These are phyloP conservation scores for Cyphellophora attinorum DNA, from an alignment of 2,329 filamentous ascomycete species.

Conservation along the genomic window DNA sequence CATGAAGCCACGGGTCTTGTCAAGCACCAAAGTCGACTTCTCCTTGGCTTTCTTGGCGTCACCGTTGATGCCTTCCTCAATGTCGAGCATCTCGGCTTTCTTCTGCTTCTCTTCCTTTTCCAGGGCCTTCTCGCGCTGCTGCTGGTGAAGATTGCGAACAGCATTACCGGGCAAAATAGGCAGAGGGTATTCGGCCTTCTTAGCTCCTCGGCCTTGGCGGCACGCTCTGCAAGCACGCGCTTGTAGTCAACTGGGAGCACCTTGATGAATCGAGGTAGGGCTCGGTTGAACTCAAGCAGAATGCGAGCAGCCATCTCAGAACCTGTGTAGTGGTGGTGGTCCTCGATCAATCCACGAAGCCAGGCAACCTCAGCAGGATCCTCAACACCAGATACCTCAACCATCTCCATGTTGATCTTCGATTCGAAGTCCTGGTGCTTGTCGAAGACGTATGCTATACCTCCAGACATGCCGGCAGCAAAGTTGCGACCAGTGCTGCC, in stretches of 20 bases:
- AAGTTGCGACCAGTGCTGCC: constrained; percentile 93
- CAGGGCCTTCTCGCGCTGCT: constrained; percentile 44
- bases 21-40: constrained; percentile 81
- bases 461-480: constrained; percentile 95
- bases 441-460: constrained; percentile 91
- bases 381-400: constrained; percentile 74
- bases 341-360: constrained; percentile 82
- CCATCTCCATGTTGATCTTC: constrained; percentile 97
- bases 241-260: constrained; percentile 94
- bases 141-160: constrained; percentile 43
- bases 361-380: constrained; percentile 84
- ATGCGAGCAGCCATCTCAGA: constrained; percentile 90
- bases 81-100: constrained; percentile 67
- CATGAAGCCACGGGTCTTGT: constrained; percentile 97
- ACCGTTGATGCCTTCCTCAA: constrained; percentile 74
- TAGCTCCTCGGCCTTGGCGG: constrained; percentile 76
- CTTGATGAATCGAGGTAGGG: constrained; percentile 84
- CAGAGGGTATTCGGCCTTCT: constrained; percentile 73
- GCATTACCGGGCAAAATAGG: constrained; percentile 63
- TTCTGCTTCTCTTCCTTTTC: constrained; percentile 57
- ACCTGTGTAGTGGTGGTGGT: constrained; percentile 95
- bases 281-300: constrained; percentile 88
- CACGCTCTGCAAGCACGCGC: constrained; percentile 78
- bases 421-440: constrained; percentile 79
- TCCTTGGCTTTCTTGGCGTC: constrained; percentile 81